Conservation (phyloP, 352 stramenopile species). For the Pythium oligandrum region DNA sequence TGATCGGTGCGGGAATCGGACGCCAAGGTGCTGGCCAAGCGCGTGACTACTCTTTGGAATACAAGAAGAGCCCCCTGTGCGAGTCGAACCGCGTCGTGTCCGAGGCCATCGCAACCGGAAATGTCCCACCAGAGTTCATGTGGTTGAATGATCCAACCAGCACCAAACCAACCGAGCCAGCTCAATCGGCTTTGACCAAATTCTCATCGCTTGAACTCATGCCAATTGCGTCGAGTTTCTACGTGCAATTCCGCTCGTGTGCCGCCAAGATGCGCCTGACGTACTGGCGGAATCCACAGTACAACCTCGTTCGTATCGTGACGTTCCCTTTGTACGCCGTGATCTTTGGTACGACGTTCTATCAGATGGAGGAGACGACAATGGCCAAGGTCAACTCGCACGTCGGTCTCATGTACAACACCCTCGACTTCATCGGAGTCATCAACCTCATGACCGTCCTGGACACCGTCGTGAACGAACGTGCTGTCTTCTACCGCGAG, state of each 20-base stretch:
- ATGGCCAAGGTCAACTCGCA: constrained; percentile 50
- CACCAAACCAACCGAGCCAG: constrained; percentile 24
- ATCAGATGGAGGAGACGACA: constrained; percentile 26
- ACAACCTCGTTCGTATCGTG: constrained; percentile 65
- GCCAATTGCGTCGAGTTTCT: constrained; percentile 19
- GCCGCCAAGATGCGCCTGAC: constrained; percentile 17
- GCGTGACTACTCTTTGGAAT: constrained; percentile 17
- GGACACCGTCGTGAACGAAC: constrained; percentile 17
- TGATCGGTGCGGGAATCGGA: constrained; percentile 56
- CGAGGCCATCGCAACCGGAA: constrained; percentile 6
- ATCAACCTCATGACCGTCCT: constrained; percentile 35
- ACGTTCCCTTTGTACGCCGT: constrained; percentile 47
- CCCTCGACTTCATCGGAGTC: constrained; percentile 56
- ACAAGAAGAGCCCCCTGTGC: constrained; percentile 11
- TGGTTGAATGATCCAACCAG: constrained; percentile 41
- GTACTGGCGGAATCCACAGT: constrained; percentile 34
- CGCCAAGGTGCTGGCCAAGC: constrained; percentile 17
- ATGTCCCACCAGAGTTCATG: not conserved
- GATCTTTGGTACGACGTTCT: constrained; percentile 71
- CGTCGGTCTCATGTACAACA: constrained; percentile 71
- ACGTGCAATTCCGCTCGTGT: constrained; percentile 9
- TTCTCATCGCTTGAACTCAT: constrained; percentile 18
- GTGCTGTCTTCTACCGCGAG: constrained; percentile 31
- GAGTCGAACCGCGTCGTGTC: not conserved
- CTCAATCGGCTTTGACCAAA: constrained; percentile 3